phyloP scores from a whole-genome alignment of 495 filamentous ascomycete genomes.

The Aspergillus nanangensis region DNA sequence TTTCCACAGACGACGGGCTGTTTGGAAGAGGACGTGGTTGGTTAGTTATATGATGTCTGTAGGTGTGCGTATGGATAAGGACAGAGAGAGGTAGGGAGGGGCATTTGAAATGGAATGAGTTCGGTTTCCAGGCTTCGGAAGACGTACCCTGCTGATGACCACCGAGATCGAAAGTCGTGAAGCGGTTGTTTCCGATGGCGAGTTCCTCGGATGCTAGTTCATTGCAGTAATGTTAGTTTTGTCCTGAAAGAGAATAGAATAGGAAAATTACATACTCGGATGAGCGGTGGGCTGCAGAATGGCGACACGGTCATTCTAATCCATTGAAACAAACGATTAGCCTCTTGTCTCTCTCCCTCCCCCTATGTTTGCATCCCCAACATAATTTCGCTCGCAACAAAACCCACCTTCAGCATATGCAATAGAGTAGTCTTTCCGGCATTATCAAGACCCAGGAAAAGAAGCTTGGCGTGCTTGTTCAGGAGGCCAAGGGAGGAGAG shows the following conservation, averaged over 20 bases:
- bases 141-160: conserved; percentile 91
- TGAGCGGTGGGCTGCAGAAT: conserved; percentile 87
- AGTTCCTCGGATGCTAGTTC: conserved; percentile 83
- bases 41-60: not conserved
- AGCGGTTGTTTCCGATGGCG: conserved; percentile 91
- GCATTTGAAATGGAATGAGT: no score
- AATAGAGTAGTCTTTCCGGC: conserved; percentile 94
- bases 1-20: conserved; percentile 94
- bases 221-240: conserved; percentile 8
- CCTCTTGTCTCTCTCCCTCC: not conserved
- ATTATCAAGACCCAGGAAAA: conserved; percentile 94
- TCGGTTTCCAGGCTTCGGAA: no score
- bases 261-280: conserved; percentile 64
- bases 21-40: conserved; percentile 1
- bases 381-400: conserved; percentile 5
- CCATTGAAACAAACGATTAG: no score
- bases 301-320: conserved; percentile 89
- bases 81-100: no score
- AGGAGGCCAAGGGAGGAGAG: conserved; percentile 84
- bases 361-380: not conserved
- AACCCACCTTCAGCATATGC: conserved; percentile 85
- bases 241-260: not conserved
- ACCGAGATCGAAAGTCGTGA: conserved; percentile 96
- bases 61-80: no score
- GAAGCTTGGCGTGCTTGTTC: conserved; percentile 95